Conservation (phyloP, 441 rosid species). For the Metrosideros polymorpha region DNA sequence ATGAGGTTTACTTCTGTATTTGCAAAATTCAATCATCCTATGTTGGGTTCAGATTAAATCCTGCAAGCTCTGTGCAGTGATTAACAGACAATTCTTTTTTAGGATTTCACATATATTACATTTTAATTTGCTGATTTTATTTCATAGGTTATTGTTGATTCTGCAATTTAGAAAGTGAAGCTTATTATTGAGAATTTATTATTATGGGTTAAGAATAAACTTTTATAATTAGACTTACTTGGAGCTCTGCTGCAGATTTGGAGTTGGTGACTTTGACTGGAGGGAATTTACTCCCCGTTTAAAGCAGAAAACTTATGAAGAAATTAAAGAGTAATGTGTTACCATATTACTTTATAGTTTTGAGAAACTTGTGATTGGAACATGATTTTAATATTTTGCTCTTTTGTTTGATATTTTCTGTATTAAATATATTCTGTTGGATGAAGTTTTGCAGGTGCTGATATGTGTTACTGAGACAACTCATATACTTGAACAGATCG, state of each 20-base stretch:
- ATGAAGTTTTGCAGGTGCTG: not conserved
- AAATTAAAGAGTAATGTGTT: conserved; percentile 57
- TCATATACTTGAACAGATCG: not conserved
- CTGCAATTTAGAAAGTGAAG: not conserved
- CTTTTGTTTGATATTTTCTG: not conserved
- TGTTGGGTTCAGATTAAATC: not conserved
- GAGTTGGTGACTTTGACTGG: conserved; percentile 89
- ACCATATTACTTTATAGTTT: not conserved
- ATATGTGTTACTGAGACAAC: not conserved
- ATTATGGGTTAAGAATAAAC: not conserved
- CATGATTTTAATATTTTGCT: not conserved
- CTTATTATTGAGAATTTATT: not conserved
- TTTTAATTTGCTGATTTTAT: not conserved
- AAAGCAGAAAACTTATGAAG: conserved; percentile 88
- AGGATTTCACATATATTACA: not conserved
- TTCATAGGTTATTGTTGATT: not conserved
- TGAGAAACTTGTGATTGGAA: not conserved
- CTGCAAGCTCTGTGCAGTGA: not conserved
- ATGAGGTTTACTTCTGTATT: conserved; percentile 56
- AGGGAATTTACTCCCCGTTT: conserved; percentile 78
- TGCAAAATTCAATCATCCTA: not conserved
- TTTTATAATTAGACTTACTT: conserved; percentile 6
- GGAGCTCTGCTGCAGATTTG: conserved; percentile 51
- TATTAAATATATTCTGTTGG: not conserved
- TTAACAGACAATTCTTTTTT: not conserved